Evolutionary conservation across 2,329 filamentous ascomycete genomes (phyloP), one percentile per base, ranked within the genome.

Genomic region (Fusarium beomiforme): DNA sequence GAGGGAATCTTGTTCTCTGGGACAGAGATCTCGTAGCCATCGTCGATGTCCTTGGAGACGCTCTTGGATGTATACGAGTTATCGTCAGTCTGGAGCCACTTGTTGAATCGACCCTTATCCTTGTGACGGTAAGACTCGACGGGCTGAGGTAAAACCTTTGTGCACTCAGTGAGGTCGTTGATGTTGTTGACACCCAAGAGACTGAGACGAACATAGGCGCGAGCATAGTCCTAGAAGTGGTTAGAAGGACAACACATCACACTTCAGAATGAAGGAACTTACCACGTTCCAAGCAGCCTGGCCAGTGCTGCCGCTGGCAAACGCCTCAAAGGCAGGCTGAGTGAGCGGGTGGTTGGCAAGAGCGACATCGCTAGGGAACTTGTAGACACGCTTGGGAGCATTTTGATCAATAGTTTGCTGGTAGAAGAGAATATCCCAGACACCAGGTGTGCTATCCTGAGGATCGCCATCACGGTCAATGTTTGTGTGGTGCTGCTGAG

Each of bases 101-200:
- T 76, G 65, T 74, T 69, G 34, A 78, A 46, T 24, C 69, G 62
- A 39, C 49, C 58, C 46, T 73, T 62, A 23, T 78, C 77, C 39
- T 67, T 64, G 49, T 67, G 60, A 12, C 37, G 31, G 60, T 67
- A 77, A 21, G 26, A 59, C 10, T 46, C 65, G 36, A 69, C 57
- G 19, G 73, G 69, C n/a, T 76, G 74, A 7, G 84, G 87, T 13
- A 89, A 77, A 5, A 85, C 85, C 70, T 84, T 83, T 13, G 85
- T 87, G 81, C 87, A 89, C 69, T 89, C 87, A 19, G 83, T 85
- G 44, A 89, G 78, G 24, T 80, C 76, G 76, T 89, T 88, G 76
- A 89, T 85, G 73, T 88, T 88, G 72, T 86, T 82, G 17, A 89
- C 86, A 6, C 87, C 87, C 14, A 89, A 83, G 5, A 89, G 78